Conservation (phyloP, 257 asterid genomes). For the Scutellaria minor region DNA sequence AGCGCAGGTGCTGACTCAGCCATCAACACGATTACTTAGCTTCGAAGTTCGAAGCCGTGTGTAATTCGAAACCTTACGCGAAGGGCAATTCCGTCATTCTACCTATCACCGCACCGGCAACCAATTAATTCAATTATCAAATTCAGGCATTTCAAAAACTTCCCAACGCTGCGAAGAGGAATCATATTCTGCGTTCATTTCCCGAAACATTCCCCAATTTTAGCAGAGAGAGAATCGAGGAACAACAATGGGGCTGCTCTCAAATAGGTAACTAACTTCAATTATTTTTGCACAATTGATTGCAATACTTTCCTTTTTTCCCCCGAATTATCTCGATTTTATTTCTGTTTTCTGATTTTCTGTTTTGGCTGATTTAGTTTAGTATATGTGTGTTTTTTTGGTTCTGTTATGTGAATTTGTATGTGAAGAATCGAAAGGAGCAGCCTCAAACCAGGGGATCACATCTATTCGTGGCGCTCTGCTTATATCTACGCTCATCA, state of each 20-base stretch:
- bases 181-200: constrained; percentile 4
- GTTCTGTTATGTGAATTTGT: constrained; percentile 16
- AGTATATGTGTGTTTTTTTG: constrained; percentile 5
- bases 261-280: constrained; percentile 51
- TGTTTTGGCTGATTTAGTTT: constrained; percentile 25
- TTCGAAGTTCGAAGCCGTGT: constrained; percentile 36
- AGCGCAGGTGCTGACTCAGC: not conserved
- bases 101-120: not conserved
- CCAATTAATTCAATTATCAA: constrained; percentile 2
- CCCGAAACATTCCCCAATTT: constrained; percentile 13
- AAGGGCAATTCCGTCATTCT: constrained; percentile 41
- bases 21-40: constrained; percentile 38
- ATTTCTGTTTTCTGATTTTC: not conserved
- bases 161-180: not conserved
- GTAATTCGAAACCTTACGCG: not conserved
- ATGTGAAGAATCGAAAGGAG: constrained; percentile 58
- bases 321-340: not conserved
- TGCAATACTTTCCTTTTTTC: too few relatives aligned
- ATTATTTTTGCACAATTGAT: not conserved
- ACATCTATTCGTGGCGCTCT: constrained; percentile 90
- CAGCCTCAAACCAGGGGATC: constrained; percentile 92
- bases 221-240: not conserved
- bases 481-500: constrained; percentile 92
- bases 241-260: constrained; percentile 55
- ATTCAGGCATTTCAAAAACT: not conserved